A percentile compares a stretch with the other conserved stretches of the same genome.
Conservation (phyloP, 2,329 filamentous ascomycete genomes). For the Arthrobotrys musiformis region DNA sequence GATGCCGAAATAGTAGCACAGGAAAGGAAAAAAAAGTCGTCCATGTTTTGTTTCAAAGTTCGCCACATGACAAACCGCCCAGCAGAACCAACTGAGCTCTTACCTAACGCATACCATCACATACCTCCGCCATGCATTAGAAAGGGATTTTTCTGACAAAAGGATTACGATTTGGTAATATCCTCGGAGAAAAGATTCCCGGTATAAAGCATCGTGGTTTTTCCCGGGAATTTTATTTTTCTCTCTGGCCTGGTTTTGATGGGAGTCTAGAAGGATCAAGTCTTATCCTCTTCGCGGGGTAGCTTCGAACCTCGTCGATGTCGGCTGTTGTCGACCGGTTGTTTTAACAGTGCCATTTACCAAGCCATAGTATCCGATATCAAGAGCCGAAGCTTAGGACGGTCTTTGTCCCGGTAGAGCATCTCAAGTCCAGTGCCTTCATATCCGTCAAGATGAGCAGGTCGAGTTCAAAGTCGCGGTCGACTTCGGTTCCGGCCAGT, state of each 20-base stretch:
- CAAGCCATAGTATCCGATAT: neutral
- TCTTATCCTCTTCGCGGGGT: constrained; percentile 19
- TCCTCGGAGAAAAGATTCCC: constrained; percentile 3
- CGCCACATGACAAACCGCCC: constrained; percentile 24
- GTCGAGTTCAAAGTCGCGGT: constrained; percentile 40
- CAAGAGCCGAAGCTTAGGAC: neutral
- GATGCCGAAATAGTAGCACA: constrained; percentile 8
- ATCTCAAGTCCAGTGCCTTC: neutral
- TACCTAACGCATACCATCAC: constrained; percentile 22
- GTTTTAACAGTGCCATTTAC: neutral
- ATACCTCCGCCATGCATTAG: constrained; percentile 15
- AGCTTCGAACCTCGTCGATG: constrained; percentile 22
- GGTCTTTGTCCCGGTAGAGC: neutral
- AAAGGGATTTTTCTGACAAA: neutral
- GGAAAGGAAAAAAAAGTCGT: no score
- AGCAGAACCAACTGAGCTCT: neutral
- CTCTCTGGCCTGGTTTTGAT: neutral
- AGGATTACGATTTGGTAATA: neutral
- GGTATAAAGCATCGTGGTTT: constrained; percentile 5
- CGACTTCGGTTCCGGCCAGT: constrained; percentile 34
- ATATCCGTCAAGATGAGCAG: constrained; percentile 36
- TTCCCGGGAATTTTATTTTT: neutral
- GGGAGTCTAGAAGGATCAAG: constrained; percentile 12
- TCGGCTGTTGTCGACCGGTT: neutral
- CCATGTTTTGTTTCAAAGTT: constrained; percentile 19